These are phyloP conservation scores for Phytomonas francai DNA, from an alignment of 208 protist genomes.

Conservation along the genomic window DNA sequence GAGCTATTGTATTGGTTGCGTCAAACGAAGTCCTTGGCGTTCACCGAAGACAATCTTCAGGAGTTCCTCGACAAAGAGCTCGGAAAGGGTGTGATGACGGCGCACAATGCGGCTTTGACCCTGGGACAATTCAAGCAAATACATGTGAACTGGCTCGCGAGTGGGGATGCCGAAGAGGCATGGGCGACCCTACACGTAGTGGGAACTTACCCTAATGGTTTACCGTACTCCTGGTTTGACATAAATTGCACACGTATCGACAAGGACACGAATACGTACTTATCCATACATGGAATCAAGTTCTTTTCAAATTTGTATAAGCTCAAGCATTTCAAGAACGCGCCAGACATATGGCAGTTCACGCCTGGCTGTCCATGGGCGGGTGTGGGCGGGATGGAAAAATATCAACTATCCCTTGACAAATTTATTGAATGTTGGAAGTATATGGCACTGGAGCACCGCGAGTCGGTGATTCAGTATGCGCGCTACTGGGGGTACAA, in stretches of 20 bases:
- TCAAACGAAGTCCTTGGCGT: conserved; percentile 26
- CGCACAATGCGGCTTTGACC: conserved; percentile 12
- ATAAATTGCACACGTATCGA: conserved; percentile 51
- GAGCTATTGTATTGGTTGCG: conserved; percentile 64
- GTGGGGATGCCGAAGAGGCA: conserved; percentile 28
- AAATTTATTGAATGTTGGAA: conserved; percentile 86
- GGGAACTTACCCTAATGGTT: conserved; percentile 53
- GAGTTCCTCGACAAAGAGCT: conserved; percentile 19
- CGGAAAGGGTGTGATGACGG: conserved; percentile 13
- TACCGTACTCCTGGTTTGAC: conserved; percentile 81
- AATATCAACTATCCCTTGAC: conserved; percentile 36
- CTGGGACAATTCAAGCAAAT: conserved; percentile 27
- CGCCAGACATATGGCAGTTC: conserved; percentile 57
- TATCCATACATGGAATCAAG: conserved; percentile 64
- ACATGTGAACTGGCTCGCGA: conserved; percentile 30
- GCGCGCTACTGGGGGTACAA: conserved; percentile 84
- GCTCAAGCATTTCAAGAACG: conserved; percentile 35
- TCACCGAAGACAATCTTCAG: conserved; percentile 26
- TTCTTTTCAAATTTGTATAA: conserved; percentile 83
- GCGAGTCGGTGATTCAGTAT: conserved; percentile 72
- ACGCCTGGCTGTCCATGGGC: conserved; percentile 83
- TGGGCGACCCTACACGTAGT: conserved; percentile 74
- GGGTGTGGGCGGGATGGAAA: conserved; percentile 46
- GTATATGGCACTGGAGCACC: conserved; percentile 65
- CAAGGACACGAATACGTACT: conserved; percentile 65